A percentile compares a stretch with the other conserved stretches of the same genome.
phyloP scores from a whole-genome alignment of 495 filamentous ascomycete species.

The Glonium stellatum region DNA sequence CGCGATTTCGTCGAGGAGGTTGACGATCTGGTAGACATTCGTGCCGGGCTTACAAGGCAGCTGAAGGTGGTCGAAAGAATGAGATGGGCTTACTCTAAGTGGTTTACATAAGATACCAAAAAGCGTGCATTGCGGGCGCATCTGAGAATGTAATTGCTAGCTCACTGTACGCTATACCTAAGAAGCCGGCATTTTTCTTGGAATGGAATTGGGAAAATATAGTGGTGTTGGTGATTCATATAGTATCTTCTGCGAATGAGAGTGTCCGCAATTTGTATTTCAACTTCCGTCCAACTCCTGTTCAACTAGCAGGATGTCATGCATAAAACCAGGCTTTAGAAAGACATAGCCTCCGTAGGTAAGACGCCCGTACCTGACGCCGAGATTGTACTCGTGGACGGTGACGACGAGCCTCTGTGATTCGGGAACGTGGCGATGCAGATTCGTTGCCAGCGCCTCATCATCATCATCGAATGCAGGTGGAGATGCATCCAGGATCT shows the following conservation, averaged over 20 bases:
- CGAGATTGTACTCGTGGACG: too few relatives aligned
- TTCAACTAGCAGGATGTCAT: too few relatives aligned
- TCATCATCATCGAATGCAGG: neutral
- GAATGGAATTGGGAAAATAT: too few relatives aligned
- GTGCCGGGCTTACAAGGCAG: constrained; percentile 63
- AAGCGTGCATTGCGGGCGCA: neutral
- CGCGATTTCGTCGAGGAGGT: constrained; percentile 81
- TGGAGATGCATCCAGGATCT: neutral
- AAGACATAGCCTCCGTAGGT: too few relatives aligned
- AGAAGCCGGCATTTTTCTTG: neutral
- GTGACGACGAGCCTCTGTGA: too few relatives aligned
- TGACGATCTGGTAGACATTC: constrained; percentile 71
- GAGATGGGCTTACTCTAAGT: constrained; percentile 79
- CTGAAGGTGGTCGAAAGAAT: constrained; percentile 71
- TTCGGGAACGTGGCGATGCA: neutral
- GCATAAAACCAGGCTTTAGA: too few relatives aligned
- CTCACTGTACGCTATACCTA: neutral
- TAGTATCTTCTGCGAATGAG: too few relatives aligned
- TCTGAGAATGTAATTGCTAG: neutral
- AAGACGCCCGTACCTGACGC: too few relatives aligned
- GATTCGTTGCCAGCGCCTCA: too few relatives aligned
- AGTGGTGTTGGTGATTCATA: too few relatives aligned
- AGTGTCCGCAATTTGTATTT: too few relatives aligned
- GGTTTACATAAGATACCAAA: constrained; percentile 40
- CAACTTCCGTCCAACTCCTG: too few relatives aligned